A percentile compares a stretch with the other conserved stretches of the same genome.
These are phyloP conservation scores for Smittium culicis DNA, from an alignment of 371 early-diverging fungal species.

Conservation along the genomic window DNA sequence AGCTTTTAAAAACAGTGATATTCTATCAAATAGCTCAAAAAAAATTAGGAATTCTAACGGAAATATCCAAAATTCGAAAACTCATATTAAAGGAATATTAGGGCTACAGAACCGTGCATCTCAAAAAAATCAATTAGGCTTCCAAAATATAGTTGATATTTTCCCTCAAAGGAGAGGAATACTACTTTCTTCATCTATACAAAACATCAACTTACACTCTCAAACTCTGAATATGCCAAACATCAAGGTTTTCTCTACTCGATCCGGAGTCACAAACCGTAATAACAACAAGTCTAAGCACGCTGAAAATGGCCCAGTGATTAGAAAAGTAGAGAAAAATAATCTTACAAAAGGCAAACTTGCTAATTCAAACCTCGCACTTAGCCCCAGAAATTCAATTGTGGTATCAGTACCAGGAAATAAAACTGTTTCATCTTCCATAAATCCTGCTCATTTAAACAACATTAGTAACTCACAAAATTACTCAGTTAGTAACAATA, in stretches of 20 bases:
- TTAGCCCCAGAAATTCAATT: too few species aligned
- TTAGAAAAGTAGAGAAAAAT: too few species aligned
- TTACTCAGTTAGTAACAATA: too few species aligned
- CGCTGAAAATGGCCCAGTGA: background rate
- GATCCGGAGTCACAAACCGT: background rate
- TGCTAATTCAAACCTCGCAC: too few species aligned
- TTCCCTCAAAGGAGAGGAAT: background rate
- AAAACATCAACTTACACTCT: background rate
- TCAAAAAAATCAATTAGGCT: background rate
- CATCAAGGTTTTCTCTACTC: background rate
- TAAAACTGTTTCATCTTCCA: too few species aligned
- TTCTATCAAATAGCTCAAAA: too few species aligned
- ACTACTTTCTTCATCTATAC: background rate
- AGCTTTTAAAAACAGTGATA: too few species aligned
- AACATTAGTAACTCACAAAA: too few species aligned
- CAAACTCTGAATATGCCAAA: background rate
- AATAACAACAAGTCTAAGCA: slow-evolving; percentile 1
- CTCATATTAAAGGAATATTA: background rate
- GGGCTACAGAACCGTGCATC: background rate
- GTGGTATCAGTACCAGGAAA: too few species aligned
- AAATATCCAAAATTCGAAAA: background rate
- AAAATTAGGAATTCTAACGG: too few species aligned
- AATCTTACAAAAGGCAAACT: too few species aligned
- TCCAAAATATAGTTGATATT: background rate
- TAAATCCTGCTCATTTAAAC: too few species aligned